phyloP scores from a whole-genome alignment of 2,329 filamentous ascomycete genomes.

The Aspergillus transmontanensis region DNA sequence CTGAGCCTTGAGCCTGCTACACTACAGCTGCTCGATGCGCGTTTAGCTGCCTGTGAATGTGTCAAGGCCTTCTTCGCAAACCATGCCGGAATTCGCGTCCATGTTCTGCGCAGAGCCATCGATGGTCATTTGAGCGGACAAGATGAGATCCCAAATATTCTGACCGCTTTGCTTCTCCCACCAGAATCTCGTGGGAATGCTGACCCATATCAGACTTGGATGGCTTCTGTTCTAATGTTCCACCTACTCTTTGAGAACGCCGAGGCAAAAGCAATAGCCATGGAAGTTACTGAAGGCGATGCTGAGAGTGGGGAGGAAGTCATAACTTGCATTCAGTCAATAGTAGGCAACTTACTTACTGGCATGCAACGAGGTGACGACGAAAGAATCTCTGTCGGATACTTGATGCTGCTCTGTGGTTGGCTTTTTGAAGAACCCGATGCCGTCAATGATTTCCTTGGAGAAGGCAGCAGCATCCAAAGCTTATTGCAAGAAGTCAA shows the following conservation, averaged over 20 bases:
- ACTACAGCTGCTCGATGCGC: constrained; percentile 72
- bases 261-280: constrained; percentile 76
- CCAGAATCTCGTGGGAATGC: constrained; percentile 61
- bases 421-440: constrained; percentile 93
- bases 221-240: constrained; percentile 82
- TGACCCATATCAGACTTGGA: constrained; percentile 88
- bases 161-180: constrained; percentile 77
- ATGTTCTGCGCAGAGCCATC: constrained; percentile 87
- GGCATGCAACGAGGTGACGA: constrained; percentile 77
- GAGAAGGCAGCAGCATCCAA: constrained; percentile 90
- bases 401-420: constrained; percentile 82
- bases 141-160: constrained; percentile 83
- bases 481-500: constrained; percentile 76
- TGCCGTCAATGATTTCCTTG: constrained; percentile 88
- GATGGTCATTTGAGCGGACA: constrained; percentile 77
- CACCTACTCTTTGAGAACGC: constrained; percentile 81
- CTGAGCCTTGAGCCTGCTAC: constrained; percentile 71
- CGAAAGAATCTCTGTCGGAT: constrained; percentile 76
- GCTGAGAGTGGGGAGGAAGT: constrained; percentile 89
- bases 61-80: constrained; percentile 89
- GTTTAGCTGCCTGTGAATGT: constrained; percentile 84
- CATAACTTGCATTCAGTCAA: constrained; percentile 86
- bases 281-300: constrained; percentile 85
- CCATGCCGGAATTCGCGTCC: constrained; percentile 76
- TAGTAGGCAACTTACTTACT: constrained; percentile 82